phyloP scores from a whole-genome alignment of 352 stramenopile genomes.

The Phytophthora uliginosa region DNA sequence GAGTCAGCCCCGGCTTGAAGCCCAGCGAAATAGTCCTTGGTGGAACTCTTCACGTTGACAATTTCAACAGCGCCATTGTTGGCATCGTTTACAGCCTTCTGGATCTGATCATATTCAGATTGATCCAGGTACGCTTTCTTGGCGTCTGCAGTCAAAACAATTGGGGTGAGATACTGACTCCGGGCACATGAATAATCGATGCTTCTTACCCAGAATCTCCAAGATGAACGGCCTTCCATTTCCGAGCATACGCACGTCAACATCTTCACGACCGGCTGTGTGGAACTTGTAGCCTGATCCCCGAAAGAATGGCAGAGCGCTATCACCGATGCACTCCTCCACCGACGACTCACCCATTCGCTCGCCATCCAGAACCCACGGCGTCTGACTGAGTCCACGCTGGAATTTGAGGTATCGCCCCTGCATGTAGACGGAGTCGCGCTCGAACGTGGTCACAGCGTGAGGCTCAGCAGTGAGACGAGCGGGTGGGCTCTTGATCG shows the following conservation, averaged over 20 bases:
- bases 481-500: constrained; percentile 66
- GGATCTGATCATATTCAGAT: constrained; percentile 60
- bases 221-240: constrained; percentile 94
- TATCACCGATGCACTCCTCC: constrained; percentile 89
- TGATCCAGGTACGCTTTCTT: constrained; percentile 76
- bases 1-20: constrained; percentile 86
- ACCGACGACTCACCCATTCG: constrained; percentile 91
- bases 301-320: constrained; percentile 73
- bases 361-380: constrained; percentile 91
- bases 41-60: constrained; percentile 80
- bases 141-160: constrained; percentile 56
- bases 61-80: constrained; percentile 85
- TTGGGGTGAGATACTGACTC: constrained; percentile 19
- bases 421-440: constrained; percentile 89
- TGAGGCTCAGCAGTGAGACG: constrained; percentile 48
- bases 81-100: constrained; percentile 73
- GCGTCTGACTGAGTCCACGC: constrained; percentile 91
- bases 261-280: constrained; percentile 97
- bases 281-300: constrained; percentile 95
- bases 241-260: constrained; percentile 98
- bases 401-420: constrained; percentile 94
- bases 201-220: constrained; percentile 71
- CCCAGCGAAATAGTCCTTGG: constrained; percentile 83
- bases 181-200: not conserved
- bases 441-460: constrained; percentile 61